These are phyloP conservation scores for Colletotrichum tropicicola DNA, from an alignment of 2,329 filamentous ascomycete species.

Conservation along the genomic window DNA sequence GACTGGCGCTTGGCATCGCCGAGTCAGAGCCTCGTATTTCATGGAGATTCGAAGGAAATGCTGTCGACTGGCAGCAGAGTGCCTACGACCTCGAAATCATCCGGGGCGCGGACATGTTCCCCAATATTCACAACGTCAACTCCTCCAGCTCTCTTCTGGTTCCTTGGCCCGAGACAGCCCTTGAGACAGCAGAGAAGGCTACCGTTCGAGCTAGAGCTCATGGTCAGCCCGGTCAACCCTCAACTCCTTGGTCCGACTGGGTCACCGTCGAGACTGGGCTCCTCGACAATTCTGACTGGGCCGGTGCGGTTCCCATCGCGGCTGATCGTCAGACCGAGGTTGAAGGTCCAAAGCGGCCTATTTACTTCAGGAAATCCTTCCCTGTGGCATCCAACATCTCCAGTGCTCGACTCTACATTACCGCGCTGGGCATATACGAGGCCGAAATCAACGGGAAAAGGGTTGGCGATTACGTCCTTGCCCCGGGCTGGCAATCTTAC, in stretches of 20 bases:
- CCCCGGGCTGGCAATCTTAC: conserved; percentile 64
- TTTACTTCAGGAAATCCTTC: conserved; percentile 30
- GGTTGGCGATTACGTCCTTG: conserved; percentile 51
- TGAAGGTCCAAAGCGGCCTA: conserved; percentile 38
- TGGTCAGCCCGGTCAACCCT: conserved; percentile 32
- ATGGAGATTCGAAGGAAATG: conserved; percentile 52
- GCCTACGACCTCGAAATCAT: conserved; percentile 54
- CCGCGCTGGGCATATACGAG: conserved; percentile 54
- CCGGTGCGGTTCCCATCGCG: conserved; percentile 37
- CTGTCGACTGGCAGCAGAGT: conserved; percentile 51
- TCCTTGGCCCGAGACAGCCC: conserved; percentile 51
- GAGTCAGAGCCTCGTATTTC: conserved; percentile 54
- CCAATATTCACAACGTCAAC: conserved; percentile 37
- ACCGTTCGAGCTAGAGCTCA: conserved; percentile 44
- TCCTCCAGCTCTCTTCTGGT: conserved; percentile 50
- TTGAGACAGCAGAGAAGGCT: conserved; percentile 42
- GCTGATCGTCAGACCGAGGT: conserved; percentile 40
- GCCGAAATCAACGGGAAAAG: conserved; percentile 55
- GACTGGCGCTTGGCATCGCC: conserved; percentile 50
- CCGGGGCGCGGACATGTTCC: conserved; percentile 23
- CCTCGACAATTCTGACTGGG: conserved; percentile 40
- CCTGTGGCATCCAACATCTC: conserved; percentile 32
- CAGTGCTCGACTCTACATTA: conserved; percentile 57
- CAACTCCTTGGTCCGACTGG: conserved; percentile 41
- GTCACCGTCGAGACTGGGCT: conserved; percentile 46